Conservation (phyloP, 257 asterid species). For the Przewalskia tangutica region DNA sequence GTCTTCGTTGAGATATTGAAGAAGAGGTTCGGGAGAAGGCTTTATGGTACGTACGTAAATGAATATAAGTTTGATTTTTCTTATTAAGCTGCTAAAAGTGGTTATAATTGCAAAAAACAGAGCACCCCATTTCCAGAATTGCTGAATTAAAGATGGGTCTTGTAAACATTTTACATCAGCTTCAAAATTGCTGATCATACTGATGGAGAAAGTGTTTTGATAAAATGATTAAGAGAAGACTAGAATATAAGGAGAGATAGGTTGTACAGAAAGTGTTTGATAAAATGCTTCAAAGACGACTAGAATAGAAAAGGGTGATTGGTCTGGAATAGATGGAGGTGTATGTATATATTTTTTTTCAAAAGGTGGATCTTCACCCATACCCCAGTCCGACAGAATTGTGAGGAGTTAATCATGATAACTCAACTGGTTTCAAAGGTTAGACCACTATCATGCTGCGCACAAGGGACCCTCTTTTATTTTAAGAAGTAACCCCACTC, state of each 20-base stretch:
- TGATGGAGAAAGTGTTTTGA: slow-evolving; percentile 13
- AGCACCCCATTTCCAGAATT: slow-evolving; percentile 91
- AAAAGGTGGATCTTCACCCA: no score
- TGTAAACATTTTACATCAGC: slow-evolving; percentile 69
- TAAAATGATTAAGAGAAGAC: slow-evolving; percentile 2
- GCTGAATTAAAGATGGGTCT: slow-evolving; percentile 41
- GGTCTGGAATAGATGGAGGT: neutral
- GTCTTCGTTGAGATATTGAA: slow-evolving; percentile 28
- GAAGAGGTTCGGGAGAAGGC: slow-evolving; percentile 30
- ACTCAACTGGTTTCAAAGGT: no score
- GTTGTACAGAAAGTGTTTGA: neutral
- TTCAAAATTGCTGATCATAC: slow-evolving; percentile 54
- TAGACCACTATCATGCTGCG: no score
- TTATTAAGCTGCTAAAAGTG: slow-evolving; percentile 50
- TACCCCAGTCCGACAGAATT: no score
- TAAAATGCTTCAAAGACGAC: neutral
- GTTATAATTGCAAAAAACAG: slow-evolving; percentile 57
- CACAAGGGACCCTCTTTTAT: no score
- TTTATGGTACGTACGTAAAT: slow-evolving; percentile 35
- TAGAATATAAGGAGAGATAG: neutral
- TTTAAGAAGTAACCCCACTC: no score
- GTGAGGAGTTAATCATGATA: no score
- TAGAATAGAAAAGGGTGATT: neutral
- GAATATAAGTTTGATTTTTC: slow-evolving; percentile 38
- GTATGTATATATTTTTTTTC: no score